These are phyloP conservation scores for Talaromyces sp. DNA, from an alignment of 2,329 filamentous ascomycete species.

Conservation along the genomic window DNA sequence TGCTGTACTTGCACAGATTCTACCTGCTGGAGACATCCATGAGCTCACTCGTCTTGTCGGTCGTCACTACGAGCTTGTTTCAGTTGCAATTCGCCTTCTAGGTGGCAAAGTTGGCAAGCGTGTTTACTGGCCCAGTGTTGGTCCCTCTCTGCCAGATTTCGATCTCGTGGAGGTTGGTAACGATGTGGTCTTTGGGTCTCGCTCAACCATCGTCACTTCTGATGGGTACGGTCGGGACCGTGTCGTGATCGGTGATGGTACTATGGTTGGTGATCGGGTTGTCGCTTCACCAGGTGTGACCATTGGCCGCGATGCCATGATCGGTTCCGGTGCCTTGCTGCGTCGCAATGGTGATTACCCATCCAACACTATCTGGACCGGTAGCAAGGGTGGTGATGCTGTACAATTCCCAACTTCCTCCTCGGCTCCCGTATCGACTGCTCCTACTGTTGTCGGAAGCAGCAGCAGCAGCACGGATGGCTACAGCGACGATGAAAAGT, in stretches of 20 bases:
- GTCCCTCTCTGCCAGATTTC: slow-evolving; percentile 57
- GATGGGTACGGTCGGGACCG: slow-evolving; percentile 54
- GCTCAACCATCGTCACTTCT: slow-evolving; percentile 57
- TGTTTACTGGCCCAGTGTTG: slow-evolving; percentile 62
- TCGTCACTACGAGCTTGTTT: slow-evolving; percentile 59
- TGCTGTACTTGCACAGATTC: slow-evolving; percentile 33
- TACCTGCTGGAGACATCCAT: slow-evolving; percentile 50
- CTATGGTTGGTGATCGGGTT: slow-evolving; percentile 62
- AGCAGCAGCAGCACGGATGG: slow-evolving; percentile 11
- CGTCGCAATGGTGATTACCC: slow-evolving; percentile 50
- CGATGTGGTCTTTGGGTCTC: slow-evolving; percentile 63
- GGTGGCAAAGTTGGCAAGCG: slow-evolving; percentile 55
- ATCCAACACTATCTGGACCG: slow-evolving; percentile 54
- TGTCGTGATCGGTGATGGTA: slow-evolving; percentile 51
- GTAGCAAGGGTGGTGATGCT: slow-evolving; percentile 56
- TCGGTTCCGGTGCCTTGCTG: slow-evolving; percentile 59
- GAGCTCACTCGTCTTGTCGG: slow-evolving; percentile 57
- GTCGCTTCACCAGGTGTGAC: slow-evolving; percentile 55
- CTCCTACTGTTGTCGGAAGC: slow-evolving; percentile 17
- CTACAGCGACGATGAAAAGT: slow-evolving; percentile 12
- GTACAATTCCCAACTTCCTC: slow-evolving; percentile 44
- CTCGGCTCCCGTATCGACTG: slow-evolving; percentile 13
- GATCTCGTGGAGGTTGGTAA: slow-evolving; percentile 59
- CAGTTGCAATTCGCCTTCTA: slow-evolving; percentile 53
- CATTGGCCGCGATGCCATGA: slow-evolving; percentile 53